Evolutionary conservation across 2,329 filamentous ascomycete genomes (phyloP).

Genomic region (Mycogone perniciosa): DNA sequence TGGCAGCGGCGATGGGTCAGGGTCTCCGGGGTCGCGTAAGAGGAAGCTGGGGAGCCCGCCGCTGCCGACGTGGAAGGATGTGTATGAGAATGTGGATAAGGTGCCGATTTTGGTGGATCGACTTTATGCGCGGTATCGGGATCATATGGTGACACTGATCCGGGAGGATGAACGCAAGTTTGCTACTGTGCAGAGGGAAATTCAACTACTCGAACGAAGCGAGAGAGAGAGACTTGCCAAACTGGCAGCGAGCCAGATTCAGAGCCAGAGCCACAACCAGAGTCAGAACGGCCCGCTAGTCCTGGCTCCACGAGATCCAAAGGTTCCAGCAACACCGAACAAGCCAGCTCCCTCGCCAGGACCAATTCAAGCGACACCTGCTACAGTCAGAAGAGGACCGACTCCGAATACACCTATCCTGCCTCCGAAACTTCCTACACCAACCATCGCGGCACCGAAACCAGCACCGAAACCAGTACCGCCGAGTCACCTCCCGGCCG

Average conservation of each 20-base stretch:
- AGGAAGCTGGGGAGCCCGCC: slow-evolving; percentile 65
- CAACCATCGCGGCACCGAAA: slow-evolving; percentile 18
- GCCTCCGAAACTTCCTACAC: slow-evolving; percentile 28
- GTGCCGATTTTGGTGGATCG: slow-evolving; percentile 65
- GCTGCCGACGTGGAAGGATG: slow-evolving; percentile 59
- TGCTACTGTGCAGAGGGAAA: slow-evolving; percentile 57
- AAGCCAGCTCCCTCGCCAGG: slow-evolving; percentile 20
- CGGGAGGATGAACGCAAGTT: slow-evolving; percentile 66
- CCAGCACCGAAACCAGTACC: slow-evolving; percentile 23
- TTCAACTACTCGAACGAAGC: slow-evolving; percentile 57
- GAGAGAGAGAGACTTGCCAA: slow-evolving; percentile 32
- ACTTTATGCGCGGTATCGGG: slow-evolving; percentile 69
- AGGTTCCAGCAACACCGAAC: slow-evolving; percentile 20
- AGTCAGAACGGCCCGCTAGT: slow-evolving; percentile 26
- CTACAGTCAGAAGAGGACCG: slow-evolving; percentile 22
- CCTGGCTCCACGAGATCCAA: slow-evolving; percentile 28
- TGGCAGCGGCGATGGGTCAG: slow-evolving; percentile 34
- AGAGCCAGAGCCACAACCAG: too few species aligned
- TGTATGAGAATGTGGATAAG: slow-evolving; percentile 58
- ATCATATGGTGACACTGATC: slow-evolving; percentile 63
- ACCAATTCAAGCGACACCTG: slow-evolving; percentile 16
- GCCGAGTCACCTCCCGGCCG: slow-evolving; percentile 23
- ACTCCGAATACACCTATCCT: slow-evolving; percentile 29
- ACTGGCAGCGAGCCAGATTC: slow-evolving; percentile 22
- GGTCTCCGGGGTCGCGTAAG: slow-evolving; percentile 59